Evolutionary conservation across 75 land plant genomes (phyloP), one percentile per base, ranked within the genome.

Genomic region (Adiantum capillusveneris): DNA sequence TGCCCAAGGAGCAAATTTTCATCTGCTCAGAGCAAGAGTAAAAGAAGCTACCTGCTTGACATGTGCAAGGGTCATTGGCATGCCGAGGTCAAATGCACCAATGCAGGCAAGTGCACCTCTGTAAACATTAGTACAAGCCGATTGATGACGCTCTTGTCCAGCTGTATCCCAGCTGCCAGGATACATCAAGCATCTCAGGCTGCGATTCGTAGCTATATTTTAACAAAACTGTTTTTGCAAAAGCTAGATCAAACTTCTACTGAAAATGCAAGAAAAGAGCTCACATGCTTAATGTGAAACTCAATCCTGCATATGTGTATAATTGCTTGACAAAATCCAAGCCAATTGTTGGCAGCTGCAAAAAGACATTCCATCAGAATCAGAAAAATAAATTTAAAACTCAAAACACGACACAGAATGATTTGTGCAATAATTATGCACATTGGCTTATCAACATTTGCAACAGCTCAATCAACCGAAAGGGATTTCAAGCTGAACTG

Each of bases 61-160:
- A 55, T 55, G 29, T 3, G 29, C 5, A 30, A 55, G 31, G 18
- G 57, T 55, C 31, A 16, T 2, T 5, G 57, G 29, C 18, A 30
- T 24, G 11, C 57, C 57, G 5, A 55, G 57, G 22, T 55, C 57
- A 55, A 55, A 55, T 27, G 57, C 20, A 30, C 11, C 31, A 55
- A 55, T 55, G 25, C 57, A 55, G 3, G 31, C 57, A 2, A 11
- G 29, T 25, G 57, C 57, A 62, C 72, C 72, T 55, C 72, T 25
- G 30, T 69, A 69, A 44, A 62, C 62, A 24, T 65, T 36, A 3
- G 54, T 53, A 6, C 66, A 59, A 56, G 62, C 36, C 6, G 72
- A 52, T 16, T 50, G 65, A 56, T 53, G 62, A 52, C 60, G 72
- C 41, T 69, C 72, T 62, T 69, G 72, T 34, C 72, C 72, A 13